phyloP scores from a whole-genome alignment of 2,329 filamentous ascomycete species.

The Penicillium fuscoglaucum region DNA sequence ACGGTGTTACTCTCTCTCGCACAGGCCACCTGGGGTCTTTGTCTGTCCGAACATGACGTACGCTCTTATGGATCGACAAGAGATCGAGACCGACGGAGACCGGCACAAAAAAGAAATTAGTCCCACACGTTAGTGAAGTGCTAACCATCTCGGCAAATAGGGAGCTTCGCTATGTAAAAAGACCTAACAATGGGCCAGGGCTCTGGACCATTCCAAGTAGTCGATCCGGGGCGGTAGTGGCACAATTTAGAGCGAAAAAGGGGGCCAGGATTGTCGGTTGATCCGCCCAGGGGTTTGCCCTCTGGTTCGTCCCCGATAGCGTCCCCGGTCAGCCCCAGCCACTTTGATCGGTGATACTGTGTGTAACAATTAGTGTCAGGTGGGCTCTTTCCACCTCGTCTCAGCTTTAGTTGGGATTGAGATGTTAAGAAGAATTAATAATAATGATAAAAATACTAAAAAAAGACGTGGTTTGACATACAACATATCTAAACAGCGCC shows the following conservation, averaged over 20 bases:
- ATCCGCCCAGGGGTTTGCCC: constrained; percentile 35
- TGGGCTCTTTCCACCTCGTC: not conserved
- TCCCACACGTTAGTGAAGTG: not conserved
- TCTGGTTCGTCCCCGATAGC: constrained; percentile 9
- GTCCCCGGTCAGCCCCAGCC: constrained; percentile 4
- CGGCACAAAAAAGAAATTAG: not conserved
- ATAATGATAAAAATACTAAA: too few relatives aligned
- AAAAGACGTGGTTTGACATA: too few relatives aligned
- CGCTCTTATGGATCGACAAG: constrained; percentile 8
- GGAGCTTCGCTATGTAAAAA: not conserved
- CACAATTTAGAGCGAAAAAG: constrained; percentile 19
- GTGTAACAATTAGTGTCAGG: constrained; percentile 3
- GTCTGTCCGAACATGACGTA: constrained; percentile 16
- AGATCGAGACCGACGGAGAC: constrained; percentile 11
- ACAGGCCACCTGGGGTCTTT: constrained; percentile 18
- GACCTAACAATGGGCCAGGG: not conserved
- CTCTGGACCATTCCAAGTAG: constrained; percentile 14
- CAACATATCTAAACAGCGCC: too few relatives aligned
- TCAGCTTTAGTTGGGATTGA: constrained; percentile 4
- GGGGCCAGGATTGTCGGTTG: constrained; percentile 24
- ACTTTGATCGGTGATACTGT: not conserved
- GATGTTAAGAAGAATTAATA: not conserved
- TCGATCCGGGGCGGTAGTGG: constrained; percentile 32
- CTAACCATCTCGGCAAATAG: not conserved
- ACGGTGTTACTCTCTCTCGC: constrained; percentile 14